These are phyloP conservation scores for Myochromella boudieri DNA, from an alignment of 768 basidiomycete species.

Conservation along the genomic window DNA sequence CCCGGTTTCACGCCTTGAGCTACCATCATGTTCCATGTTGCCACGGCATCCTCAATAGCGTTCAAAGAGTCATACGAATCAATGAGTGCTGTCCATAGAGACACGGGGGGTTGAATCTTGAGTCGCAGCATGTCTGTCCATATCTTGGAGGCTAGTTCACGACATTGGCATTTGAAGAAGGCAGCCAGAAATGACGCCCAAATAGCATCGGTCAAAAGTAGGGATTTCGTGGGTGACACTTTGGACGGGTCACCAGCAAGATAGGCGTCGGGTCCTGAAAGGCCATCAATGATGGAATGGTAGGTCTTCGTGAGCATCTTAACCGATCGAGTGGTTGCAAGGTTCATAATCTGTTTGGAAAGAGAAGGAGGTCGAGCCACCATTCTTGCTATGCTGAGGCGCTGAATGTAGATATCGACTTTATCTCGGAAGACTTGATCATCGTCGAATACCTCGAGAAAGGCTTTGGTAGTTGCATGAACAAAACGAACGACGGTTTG, in stretches of 20 bases:
- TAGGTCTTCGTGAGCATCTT: conserved; percentile 48
- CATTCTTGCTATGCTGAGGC: conserved; percentile 50
- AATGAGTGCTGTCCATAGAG: conserved; percentile 73
- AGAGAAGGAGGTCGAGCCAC: conserved; percentile 51
- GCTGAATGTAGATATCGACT: conserved; percentile 43
- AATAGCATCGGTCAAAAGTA: conserved; percentile 53
- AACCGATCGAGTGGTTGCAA: conserved; percentile 35
- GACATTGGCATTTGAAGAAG: conserved; percentile 55
- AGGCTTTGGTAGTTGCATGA: conserved; percentile 30
- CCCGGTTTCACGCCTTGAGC: conserved; percentile 59
- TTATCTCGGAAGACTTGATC: conserved; percentile 38
- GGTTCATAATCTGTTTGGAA: conserved; percentile 46
- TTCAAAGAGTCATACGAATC: conserved; percentile 57
- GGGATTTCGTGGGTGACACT: conserved; percentile 36
- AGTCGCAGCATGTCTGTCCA: conserved; percentile 66
- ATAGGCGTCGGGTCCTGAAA: conserved; percentile 53
- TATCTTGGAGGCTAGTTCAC: conserved; percentile 57
- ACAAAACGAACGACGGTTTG: conserved; percentile 36
- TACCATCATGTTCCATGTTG: conserved; percentile 65
- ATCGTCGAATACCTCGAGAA: conserved; percentile 37
- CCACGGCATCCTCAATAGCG: conserved; percentile 51
- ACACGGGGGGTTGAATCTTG: conserved; percentile 49
- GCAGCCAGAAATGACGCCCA: conserved; percentile 70
- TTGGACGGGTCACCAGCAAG: conserved; percentile 43
- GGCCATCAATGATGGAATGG: conserved; percentile 45